Evolutionary conservation across 495 filamentous ascomycete species (phyloP).

Genomic region (Staphylotrichum longicolle): DNA sequence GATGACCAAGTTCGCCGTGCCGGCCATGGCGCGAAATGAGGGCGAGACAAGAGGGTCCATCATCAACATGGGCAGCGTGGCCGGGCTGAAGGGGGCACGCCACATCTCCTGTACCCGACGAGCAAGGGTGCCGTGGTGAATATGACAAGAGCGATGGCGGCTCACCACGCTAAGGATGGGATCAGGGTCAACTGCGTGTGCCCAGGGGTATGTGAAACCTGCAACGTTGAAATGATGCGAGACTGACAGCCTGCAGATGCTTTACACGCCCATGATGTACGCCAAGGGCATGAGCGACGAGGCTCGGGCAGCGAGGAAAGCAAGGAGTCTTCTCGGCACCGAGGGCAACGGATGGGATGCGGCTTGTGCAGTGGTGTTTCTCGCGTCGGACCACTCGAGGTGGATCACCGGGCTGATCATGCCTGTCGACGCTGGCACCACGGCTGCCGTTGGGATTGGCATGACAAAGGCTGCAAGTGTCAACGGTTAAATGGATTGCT

Average conservation of each 20-base stretch:
- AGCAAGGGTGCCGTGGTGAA: slow-evolving; percentile 59
- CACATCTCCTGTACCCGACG: slow-evolving; percentile 59
- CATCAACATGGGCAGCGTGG: slow-evolving; percentile 58
- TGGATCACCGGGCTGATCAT: slow-evolving; percentile 52
- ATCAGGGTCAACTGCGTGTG: slow-evolving; percentile 61
- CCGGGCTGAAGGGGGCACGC: slow-evolving; percentile 58
- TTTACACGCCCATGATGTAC: slow-evolving; percentile 63
- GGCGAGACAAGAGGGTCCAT: slow-evolving; percentile 43
- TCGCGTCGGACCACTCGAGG: slow-evolving; percentile 47
- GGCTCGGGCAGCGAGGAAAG: slow-evolving; percentile 44
- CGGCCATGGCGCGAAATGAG: slow-evolving; percentile 49
- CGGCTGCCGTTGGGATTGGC: slow-evolving; percentile 18
- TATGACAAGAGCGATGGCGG: slow-evolving; percentile 59
- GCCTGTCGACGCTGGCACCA: slow-evolving; percentile 45
- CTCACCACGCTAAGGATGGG: slow-evolving; percentile 52
- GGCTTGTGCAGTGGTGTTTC: slow-evolving; percentile 40
- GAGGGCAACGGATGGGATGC: slow-evolving; percentile 57
- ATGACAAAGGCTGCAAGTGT: slow-evolving; percentile 10
- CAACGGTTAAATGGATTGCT: not conserved
- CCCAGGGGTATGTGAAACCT: slow-evolving; percentile 50
- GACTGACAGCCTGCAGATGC: slow-evolving; percentile 34
- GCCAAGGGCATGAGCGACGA: slow-evolving; percentile 51
- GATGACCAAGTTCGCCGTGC: slow-evolving; percentile 55
- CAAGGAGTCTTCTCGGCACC: slow-evolving; percentile 51
- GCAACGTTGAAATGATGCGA: too few species aligned